Evolutionary conservation across 2,329 filamentous ascomycete genomes (phyloP).

Genomic region (Verticillium longisporum): DNA sequence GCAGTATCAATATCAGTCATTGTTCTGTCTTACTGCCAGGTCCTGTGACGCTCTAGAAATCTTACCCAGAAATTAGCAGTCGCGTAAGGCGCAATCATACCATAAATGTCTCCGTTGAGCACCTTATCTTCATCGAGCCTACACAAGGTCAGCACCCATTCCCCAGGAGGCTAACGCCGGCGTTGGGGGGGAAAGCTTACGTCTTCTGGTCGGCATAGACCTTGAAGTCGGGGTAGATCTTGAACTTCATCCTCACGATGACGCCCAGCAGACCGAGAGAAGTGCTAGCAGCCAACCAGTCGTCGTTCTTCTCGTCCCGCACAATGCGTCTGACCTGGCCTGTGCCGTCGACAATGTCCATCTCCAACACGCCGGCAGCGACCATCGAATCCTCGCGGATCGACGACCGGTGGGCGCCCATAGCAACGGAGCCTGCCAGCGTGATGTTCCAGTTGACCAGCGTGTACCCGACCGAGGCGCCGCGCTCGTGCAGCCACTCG

Average conservation of each 20-base stretch:
- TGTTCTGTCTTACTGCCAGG: too few relatives aligned
- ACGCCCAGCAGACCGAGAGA: slow-evolving; percentile 40
- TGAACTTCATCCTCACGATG: slow-evolving; percentile 40
- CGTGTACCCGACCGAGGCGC: slow-evolving; percentile 40
- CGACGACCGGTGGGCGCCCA: slow-evolving; percentile 43
- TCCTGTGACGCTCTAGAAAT: too few relatives aligned
- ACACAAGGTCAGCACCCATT: slow-evolving; percentile 2
- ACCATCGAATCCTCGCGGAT: slow-evolving; percentile 42
- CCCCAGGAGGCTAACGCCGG: too few relatives aligned
- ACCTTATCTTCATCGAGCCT: slow-evolving; percentile 40
- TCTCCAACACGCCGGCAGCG: slow-evolving; percentile 36
- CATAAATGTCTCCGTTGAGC: slow-evolving; percentile 41
- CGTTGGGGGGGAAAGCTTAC: slow-evolving; percentile 20
- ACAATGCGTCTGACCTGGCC: slow-evolving; percentile 34
- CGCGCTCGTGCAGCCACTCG: slow-evolving; percentile 38
- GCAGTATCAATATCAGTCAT: background rate
- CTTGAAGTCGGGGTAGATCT: slow-evolving; percentile 43
- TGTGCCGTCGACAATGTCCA: slow-evolving; percentile 42
- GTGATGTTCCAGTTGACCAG: slow-evolving; percentile 49
- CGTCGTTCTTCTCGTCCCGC: slow-evolving; percentile 33
- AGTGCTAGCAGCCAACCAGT: slow-evolving; percentile 45
- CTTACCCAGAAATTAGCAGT: slow-evolving; percentile 45
- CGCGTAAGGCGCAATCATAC: slow-evolving; percentile 40
- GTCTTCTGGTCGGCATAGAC: slow-evolving; percentile 42
- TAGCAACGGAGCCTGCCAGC: slow-evolving; percentile 41